phyloP scores from a whole-genome alignment of 257 asterid species.

The Penstemon davidsonii region DNA sequence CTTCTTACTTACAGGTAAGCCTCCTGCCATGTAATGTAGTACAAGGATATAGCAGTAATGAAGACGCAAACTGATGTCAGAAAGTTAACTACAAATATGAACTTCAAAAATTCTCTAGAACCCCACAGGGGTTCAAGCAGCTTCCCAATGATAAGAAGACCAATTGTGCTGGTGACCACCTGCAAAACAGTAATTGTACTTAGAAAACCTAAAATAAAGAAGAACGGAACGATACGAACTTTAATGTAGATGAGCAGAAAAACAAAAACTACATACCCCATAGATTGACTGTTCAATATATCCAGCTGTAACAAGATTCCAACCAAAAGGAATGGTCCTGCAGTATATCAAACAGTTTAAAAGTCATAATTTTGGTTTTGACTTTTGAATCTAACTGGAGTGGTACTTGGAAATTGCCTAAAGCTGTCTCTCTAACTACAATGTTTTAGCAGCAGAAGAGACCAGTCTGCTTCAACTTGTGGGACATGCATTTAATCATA shows the following conservation, averaged over 20 bases:
- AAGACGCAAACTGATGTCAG: slow-evolving; percentile 72
- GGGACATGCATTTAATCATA: too few relatives aligned
- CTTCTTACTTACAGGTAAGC: slow-evolving; percentile 72
- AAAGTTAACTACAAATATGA: slow-evolving; percentile 80
- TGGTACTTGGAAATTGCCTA: slow-evolving; percentile 7
- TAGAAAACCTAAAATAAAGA: neutral
- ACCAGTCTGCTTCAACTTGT: neutral
- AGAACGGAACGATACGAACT: slow-evolving; percentile 19
- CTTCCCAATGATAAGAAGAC: slow-evolving; percentile 85
- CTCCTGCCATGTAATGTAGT: slow-evolving; percentile 70
- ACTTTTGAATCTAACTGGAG: slow-evolving; percentile 9
- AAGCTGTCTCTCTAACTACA: neutral
- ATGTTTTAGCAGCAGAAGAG: neutral
- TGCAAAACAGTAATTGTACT: slow-evolving; percentile 37
- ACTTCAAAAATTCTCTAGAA: slow-evolving; percentile 80
- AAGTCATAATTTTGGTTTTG: slow-evolving; percentile 13
- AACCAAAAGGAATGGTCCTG: slow-evolving; percentile 94
- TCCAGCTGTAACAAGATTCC: slow-evolving; percentile 96
- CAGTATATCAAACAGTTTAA: slow-evolving; percentile 27
- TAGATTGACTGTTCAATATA: slow-evolving; percentile 74
- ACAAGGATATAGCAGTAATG: slow-evolving; percentile 73
- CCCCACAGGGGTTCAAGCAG: slow-evolving; percentile 96
- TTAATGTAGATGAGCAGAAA: neutral
- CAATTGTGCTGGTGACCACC: slow-evolving; percentile 68
- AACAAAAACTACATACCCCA: slow-evolving; percentile 61